Evolutionary conservation across 352 stramenopile species (phyloP).

Genomic region (Pythium brachiatum): DNA sequence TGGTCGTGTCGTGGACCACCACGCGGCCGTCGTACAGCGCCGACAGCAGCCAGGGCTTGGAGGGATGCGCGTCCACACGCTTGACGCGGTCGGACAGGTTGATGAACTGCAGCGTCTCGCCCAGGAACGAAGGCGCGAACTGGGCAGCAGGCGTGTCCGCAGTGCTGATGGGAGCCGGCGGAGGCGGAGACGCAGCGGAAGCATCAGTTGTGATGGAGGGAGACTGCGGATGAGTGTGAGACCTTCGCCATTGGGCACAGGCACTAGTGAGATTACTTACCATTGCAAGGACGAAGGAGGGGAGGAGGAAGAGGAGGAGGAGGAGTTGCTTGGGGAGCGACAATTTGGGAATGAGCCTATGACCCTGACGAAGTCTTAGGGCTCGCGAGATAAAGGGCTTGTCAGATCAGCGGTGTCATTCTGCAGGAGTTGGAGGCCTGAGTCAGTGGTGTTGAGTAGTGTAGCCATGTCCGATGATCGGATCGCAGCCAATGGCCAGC

Average conservation of each 20-base stretch:
- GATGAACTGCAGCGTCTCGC: constrained; percentile 1
- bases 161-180: not conserved
- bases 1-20: constrained; percentile 91
- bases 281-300: not conserved
- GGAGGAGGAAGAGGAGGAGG: not conserved
- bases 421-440: too few relatives aligned
- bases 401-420: too few relatives aligned
- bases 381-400: too few relatives aligned
- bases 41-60: constrained; percentile 88
- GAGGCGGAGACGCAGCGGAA: not conserved
- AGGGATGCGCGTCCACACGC: constrained; percentile 90
- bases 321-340: not conserved
- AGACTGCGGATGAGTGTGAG: not conserved
- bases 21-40: constrained; percentile 94
- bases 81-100: constrained; percentile 88
- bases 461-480: not conserved
- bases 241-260: too few relatives aligned
- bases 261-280: not conserved
- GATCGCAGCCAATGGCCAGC: not conserved
- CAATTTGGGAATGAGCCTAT: not conserved
- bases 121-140: not conserved
- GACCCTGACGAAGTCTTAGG: too few relatives aligned
- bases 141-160: not conserved
- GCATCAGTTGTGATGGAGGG: not conserved
- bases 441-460: too few relatives aligned